These are phyloP conservation scores for Colletotrichum liaoningense DNA, from an alignment of 2,329 filamentous ascomycete species.

Conservation along the genomic window DNA sequence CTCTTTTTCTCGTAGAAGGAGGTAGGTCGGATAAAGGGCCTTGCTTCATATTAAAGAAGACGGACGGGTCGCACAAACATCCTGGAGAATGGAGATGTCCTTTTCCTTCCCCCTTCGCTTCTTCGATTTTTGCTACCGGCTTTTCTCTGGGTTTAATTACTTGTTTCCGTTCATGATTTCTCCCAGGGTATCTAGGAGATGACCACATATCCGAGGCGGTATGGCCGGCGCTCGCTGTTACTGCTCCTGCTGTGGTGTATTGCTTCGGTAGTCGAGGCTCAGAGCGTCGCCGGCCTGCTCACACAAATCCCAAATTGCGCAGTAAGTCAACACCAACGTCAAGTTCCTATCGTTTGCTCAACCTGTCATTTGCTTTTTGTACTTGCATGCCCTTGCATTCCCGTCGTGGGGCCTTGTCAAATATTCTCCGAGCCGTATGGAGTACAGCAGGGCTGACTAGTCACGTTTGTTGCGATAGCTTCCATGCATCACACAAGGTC, in stretches of 20 bases:
- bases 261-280: slow-evolving; percentile 10
- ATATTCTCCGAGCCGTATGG: slow-evolving; percentile 2
- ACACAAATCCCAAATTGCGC: slow-evolving; percentile 18
- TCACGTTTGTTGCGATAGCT: slow-evolving; percentile 8
- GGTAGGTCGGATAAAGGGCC: background rate
- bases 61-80: background rate
- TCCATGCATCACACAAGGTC: slow-evolving; percentile 21
- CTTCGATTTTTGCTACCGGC: background rate
- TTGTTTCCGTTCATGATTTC: slow-evolving; percentile 21
- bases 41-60: slow-evolving; percentile 3
- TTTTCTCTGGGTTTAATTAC: background rate
- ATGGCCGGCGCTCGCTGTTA: slow-evolving; percentile 14
- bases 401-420: background rate
- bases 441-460: slow-evolving; percentile 21
- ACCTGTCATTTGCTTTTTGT: background rate
- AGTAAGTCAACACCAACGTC: slow-evolving; percentile 12
- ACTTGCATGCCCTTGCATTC: background rate
- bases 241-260: slow-evolving; percentile 4
- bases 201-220: slow-evolving; percentile 9
- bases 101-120: background rate
- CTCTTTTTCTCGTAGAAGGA: background rate
- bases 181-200: slow-evolving; percentile 22
- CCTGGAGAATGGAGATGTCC: background rate
- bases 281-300: slow-evolving; percentile 10
- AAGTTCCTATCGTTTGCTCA: background rate